These are phyloP conservation scores for Aspergillus puulaauensis DNA, from an alignment of 2,329 filamentous ascomycete species.

Conservation along the genomic window DNA sequence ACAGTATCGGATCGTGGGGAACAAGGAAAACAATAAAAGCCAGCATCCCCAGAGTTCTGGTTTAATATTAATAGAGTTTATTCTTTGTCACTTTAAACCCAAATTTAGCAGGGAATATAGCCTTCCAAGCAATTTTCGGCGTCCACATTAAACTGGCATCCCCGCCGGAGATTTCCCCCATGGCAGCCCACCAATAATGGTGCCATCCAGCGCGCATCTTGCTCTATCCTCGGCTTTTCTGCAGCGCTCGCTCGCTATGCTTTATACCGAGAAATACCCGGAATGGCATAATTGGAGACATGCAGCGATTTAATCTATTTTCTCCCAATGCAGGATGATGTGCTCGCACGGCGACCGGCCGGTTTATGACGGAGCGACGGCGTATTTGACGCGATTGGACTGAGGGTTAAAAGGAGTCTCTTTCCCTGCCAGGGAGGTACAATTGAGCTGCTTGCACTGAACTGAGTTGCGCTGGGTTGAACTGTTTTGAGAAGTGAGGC, in stretches of 20 bases:
- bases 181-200: slow-evolving; percentile 2
- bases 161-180: slow-evolving; percentile 8
- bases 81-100: too few relatives aligned
- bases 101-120: too few relatives aligned
- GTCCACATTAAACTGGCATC: not conserved
- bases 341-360: not conserved
- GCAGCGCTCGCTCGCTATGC: not conserved
- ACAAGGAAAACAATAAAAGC: too few relatives aligned
- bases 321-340: not conserved
- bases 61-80: too few relatives aligned
- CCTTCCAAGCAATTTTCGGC: not conserved
- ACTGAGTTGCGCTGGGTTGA: too few relatives aligned
- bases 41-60: too few relatives aligned
- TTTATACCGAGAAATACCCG: not conserved
- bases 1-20: too few relatives aligned
- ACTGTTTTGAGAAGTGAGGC: too few relatives aligned
- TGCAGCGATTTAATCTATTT: not conserved
- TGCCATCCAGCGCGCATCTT: not conserved
- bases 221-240: not conserved
- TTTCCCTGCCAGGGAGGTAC: too few relatives aligned
- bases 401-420: too few relatives aligned
- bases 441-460: too few relatives aligned
- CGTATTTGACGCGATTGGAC: not conserved
- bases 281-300: not conserved
- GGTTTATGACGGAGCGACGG: not conserved